Conservation (phyloP, 495 filamentous ascomycete species). For the Penicillium pancosmium region DNA sequence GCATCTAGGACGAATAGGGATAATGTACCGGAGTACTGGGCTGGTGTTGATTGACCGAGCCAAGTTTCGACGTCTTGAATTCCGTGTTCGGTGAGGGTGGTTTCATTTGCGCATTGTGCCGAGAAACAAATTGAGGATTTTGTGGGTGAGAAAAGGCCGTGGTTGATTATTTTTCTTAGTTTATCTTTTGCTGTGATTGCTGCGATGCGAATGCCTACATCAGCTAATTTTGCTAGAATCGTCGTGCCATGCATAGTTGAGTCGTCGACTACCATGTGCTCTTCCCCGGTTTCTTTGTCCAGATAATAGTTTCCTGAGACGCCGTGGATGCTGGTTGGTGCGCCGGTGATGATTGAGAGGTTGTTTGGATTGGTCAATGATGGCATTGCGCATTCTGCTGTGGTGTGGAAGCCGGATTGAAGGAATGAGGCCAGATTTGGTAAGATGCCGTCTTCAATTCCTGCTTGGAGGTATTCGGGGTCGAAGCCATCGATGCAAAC, state of each 20-base stretch:
- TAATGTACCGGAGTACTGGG: background rate
- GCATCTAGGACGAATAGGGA: background rate
- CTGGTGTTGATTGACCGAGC: background rate
- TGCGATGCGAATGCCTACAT: background rate
- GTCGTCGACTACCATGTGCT: constrained; percentile 3
- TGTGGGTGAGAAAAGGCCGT: background rate
- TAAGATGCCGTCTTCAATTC: constrained; percentile 5
- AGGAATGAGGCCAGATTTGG: constrained; percentile 1
- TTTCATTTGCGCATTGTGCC: background rate
- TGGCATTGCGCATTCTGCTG: constrained; percentile 1
- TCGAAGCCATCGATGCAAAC: constrained; percentile 12
- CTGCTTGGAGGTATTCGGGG: constrained; percentile 5
- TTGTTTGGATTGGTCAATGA: constrained; percentile 4
- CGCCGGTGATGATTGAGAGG: constrained; percentile 2
- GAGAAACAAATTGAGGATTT: constrained; percentile 1
- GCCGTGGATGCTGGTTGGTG: background rate
- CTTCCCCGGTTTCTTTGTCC: constrained; percentile 2
- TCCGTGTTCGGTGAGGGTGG: background rate
- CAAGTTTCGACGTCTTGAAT: background rate
- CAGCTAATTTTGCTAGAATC: background rate
- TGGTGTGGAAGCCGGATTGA: background rate
- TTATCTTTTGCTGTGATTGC: constrained; percentile 4
- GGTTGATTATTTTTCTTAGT: background rate
- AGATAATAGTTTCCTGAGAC: constrained; percentile 2
- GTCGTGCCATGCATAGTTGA: background rate